Evolutionary conservation across 1,284 basidiomycete genomes (phyloP).

Genomic region (Trichosporon coremiiforme): DNA sequence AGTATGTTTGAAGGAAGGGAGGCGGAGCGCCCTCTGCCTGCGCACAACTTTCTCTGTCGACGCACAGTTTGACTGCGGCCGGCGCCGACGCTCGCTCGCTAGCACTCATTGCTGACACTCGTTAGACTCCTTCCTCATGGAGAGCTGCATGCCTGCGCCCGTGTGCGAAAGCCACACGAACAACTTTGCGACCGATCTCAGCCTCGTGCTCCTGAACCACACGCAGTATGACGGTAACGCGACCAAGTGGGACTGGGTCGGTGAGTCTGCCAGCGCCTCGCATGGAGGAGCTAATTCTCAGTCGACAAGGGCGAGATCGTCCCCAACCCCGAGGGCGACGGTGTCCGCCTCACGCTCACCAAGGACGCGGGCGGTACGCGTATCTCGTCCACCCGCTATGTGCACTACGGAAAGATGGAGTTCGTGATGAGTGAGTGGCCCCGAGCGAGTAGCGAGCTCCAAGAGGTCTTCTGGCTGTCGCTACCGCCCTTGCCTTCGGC

Average conservation of each 20-base stretch:
- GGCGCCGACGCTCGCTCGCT: no score
- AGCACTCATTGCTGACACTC: slow-evolving; percentile 17
- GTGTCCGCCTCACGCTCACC: slow-evolving; percentile 65
- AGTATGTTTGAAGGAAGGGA: no score
- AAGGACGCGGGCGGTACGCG: slow-evolving; percentile 64
- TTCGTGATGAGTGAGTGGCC: slow-evolving; percentile 62
- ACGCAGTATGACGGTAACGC: slow-evolving; percentile 74
- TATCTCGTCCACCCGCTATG: slow-evolving; percentile 73
- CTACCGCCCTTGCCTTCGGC: no score
- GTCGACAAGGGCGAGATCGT: slow-evolving; percentile 70
- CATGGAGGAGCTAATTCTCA: slow-evolving; percentile 38
- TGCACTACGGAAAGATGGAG: slow-evolving; percentile 77
- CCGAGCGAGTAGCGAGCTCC: no score
- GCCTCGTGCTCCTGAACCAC: slow-evolving; percentile 63
- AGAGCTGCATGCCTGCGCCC: slow-evolving; percentile 71
- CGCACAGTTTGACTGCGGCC: no score
- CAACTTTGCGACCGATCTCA: slow-evolving; percentile 64
- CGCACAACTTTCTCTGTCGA: no score
- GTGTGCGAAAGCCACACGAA: slow-evolving; percentile 69
- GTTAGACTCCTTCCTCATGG: slow-evolving; percentile 61
- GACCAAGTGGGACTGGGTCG: slow-evolving; percentile 60
- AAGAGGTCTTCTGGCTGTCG: no score
- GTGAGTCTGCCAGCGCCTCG: slow-evolving; percentile 32
- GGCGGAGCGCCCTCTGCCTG: no score
- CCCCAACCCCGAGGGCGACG: slow-evolving; percentile 61